These are phyloP conservation scores for Zasmidium cellare DNA, from an alignment of 2,329 filamentous ascomycete genomes.

Conservation along the genomic window DNA sequence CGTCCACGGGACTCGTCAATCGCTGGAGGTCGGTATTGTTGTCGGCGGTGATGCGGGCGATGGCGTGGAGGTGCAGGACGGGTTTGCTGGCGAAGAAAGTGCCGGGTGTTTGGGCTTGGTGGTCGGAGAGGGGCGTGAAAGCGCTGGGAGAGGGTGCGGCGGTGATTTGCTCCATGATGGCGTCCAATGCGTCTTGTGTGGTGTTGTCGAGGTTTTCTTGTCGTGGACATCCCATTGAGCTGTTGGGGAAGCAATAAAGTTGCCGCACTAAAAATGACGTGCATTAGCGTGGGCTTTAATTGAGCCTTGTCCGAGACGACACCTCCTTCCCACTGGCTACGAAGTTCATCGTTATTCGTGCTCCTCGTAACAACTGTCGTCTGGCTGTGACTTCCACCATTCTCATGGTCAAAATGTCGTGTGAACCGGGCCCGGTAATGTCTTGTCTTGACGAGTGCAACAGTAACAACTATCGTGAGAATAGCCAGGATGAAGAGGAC, in stretches of 20 bases:
- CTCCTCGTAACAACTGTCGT: too few species aligned
- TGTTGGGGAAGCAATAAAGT: neutral
- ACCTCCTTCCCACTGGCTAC: too few species aligned
- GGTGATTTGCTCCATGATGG: conserved; percentile 1
- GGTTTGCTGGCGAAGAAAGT: conserved; percentile 72
- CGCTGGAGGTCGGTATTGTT: conserved; percentile 53
- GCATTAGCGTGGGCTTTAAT: too few species aligned
- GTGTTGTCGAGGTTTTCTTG: neutral
- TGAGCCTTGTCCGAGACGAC: too few species aligned
- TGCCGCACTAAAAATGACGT: too few species aligned
- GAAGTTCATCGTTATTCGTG: too few species aligned
- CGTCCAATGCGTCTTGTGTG: neutral
- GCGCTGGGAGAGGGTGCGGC: conserved; percentile 7
- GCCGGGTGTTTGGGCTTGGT: conserved; percentile 70
- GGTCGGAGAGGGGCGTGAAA: conserved; percentile 66
- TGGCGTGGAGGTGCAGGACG: conserved; percentile 65
- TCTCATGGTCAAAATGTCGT: too few species aligned
- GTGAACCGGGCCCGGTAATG: too few species aligned
- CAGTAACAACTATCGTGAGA: too few species aligned
- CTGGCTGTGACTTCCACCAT: too few species aligned
- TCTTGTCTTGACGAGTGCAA: too few species aligned
- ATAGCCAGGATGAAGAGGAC: too few species aligned
- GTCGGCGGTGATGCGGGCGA: conserved; percentile 53
- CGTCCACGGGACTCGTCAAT: conserved; percentile 38
- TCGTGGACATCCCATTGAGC: neutral